Evolutionary conservation across 2,329 filamentous ascomycete genomes (phyloP), one percentile per base, ranked within the genome.

Genomic region (Sphaerulina vaccinii): DNA sequence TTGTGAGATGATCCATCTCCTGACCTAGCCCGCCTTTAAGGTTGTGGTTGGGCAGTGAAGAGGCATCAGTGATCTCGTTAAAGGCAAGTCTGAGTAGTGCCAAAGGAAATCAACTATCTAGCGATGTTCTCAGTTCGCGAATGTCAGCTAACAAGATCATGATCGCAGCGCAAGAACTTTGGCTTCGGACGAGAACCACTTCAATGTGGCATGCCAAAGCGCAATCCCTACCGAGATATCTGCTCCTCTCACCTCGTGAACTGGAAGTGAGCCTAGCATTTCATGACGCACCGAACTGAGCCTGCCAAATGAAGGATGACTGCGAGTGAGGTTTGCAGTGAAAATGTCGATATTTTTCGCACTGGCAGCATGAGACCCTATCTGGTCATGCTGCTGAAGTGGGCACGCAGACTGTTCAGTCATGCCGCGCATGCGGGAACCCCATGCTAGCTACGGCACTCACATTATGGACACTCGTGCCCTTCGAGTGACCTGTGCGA

Each of bases 21-120:
- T 56, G 61, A 60, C 54, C 49, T 47, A 65, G 52, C 64, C 62
- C 58, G 49, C 55, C 49, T 49, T 39, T 41, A 5, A 51, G 43
- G 52, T 48, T 57, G 61, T 57, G 62, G 62, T 64, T 58, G 48
- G 52, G 59, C 62, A 57, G 52, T 19, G 8, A 36, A 48, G 24
- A 32, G 48, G 38, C 44, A 55, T 63, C 55, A 49, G 53, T 65
- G 63, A 65, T 48, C 55, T 47, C 35, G 35, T 54, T 38, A 62
- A 65, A 65, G 63, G 63, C 63, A 65, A 65, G 63, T 65, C 63
- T 65, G 63, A 65, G 49, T 48, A 23, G 24, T 24, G 11, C 16
- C 24, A 15, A 33, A 22, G 9, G 16, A 18, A 23, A 18, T 24
- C 23, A 22, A 29, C 15, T 35, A 19, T 13, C 15, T 18, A 5